A percentile compares a stretch with the other conserved stretches of the same genome.
Conservation (phyloP, 495 filamentous ascomycete genomes). For the Aspergillus haitiensis region DNA sequence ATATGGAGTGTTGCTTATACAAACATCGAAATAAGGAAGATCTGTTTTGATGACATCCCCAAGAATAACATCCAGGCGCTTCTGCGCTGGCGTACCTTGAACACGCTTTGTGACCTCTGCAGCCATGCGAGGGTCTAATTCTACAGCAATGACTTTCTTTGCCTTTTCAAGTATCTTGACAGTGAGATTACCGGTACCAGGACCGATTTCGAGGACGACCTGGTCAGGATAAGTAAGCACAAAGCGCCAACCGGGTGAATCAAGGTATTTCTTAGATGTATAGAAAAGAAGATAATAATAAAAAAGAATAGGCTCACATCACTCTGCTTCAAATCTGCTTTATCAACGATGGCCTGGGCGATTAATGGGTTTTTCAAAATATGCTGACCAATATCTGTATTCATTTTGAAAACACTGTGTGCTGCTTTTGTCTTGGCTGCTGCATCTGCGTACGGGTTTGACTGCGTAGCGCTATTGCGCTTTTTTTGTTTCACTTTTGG, state of each 20-base stretch:
- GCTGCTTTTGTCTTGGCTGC: slow-evolving; percentile 54
- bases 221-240: slow-evolving; percentile 18
- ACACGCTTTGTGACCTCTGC: slow-evolving; percentile 95
- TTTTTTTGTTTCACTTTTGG: slow-evolving; percentile 52
- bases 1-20: slow-evolving; percentile 93
- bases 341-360: slow-evolving; percentile 81
- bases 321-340: slow-evolving; percentile 85
- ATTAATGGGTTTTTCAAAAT: slow-evolving; percentile 95
- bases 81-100: slow-evolving; percentile 77
- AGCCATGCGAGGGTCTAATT: slow-evolving; percentile 95
- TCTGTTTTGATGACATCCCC: slow-evolving; percentile 94
- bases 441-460: slow-evolving; percentile 56
- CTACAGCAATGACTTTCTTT: slow-evolving; percentile 84
- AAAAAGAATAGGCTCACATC: slow-evolving; percentile 54
- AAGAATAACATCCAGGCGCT: slow-evolving; percentile 77
- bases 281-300: too few species aligned
- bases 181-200: slow-evolving; percentile 85
- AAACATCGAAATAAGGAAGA: slow-evolving; percentile 84
- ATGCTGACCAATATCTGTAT: slow-evolving; percentile 84
- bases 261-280: too few species aligned
- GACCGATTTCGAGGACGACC: slow-evolving; percentile 71
- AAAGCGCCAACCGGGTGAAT: too few species aligned
- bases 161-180: slow-evolving; percentile 84
- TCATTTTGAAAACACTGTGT: slow-evolving; percentile 88
- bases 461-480: slow-evolving; percentile 54